Conservation (phyloP, 139 green algal species). For the Chlorella vulgaris region DNA sequence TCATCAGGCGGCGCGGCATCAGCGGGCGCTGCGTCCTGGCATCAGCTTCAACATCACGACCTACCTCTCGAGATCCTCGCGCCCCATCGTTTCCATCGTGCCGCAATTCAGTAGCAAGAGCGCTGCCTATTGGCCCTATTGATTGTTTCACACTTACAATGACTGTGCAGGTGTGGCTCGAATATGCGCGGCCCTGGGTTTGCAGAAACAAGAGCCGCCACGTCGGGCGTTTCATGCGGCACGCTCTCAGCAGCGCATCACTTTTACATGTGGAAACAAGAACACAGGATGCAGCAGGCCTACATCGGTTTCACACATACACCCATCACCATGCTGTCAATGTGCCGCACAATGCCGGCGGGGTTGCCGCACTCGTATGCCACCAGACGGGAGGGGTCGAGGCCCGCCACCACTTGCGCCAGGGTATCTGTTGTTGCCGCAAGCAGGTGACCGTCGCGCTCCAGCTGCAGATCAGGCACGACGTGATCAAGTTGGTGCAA, state of each 20-base stretch:
- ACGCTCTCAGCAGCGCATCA: no score
- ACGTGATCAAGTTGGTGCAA: no score
- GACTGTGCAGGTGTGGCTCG: no score
- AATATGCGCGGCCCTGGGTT: no score
- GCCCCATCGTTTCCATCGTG: conserved; percentile 35
- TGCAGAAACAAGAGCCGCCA: no score
- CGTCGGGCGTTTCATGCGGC: no score
- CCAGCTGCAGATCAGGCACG: conserved; percentile 71
- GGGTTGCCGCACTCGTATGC: conserved; percentile 55
- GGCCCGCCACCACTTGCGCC: conserved; percentile 38
- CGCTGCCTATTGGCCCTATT: no score
- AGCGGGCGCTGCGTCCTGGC: no score
- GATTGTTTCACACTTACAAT: no score
- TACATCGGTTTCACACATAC: conserved; percentile 12
- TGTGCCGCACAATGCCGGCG: conserved; percentile 47
- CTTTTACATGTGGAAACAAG: no score
- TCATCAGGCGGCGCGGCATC: no score
- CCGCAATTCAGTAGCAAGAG: no score
- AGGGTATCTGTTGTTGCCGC: conserved; percentile 53
- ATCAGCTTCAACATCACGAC: neutral
- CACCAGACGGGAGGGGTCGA: conserved; percentile 45
- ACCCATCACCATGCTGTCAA: conserved; percentile 43
- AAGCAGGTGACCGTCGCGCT: conserved; percentile 54
- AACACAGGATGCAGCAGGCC: neutral
- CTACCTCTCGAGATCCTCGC: conserved; percentile 50